A percentile compares a stretch with the other conserved stretches of the same genome.
These are phyloP conservation scores for Pseudopyricularia javanii DNA, from an alignment of 2,329 filamentous ascomycete species.

Conservation along the genomic window DNA sequence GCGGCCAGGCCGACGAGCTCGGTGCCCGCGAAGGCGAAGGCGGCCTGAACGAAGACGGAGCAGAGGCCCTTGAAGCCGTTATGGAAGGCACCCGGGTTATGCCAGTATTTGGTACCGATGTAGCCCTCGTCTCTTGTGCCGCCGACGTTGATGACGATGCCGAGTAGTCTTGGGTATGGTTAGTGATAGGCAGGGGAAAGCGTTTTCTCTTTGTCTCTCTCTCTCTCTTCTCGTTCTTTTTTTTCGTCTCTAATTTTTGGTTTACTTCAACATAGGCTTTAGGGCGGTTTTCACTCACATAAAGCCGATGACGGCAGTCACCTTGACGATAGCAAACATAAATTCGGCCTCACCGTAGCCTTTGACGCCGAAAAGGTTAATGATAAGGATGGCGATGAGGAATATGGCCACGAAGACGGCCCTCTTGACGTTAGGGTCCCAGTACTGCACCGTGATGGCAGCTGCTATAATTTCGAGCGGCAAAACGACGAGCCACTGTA, in stretches of 20 bases:
- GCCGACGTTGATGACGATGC: conserved; percentile 74
- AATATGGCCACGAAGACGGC: conserved; percentile 78
- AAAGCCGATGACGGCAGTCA: conserved; percentile 76
- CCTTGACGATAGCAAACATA: conserved; percentile 74
- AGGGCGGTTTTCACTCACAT: too few relatives aligned
- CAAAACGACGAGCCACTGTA: conserved; percentile 77
- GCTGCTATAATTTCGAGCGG: conserved; percentile 82
- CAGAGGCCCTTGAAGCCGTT: conserved; percentile 77
- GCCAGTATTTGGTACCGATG: conserved; percentile 70
- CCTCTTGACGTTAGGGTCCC: conserved; percentile 52
- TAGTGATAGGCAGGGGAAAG: neutral
- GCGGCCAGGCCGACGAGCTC: conserved; percentile 67
- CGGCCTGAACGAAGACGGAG: conserved; percentile 63
- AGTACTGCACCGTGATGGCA: conserved; percentile 72
- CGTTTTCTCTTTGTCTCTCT: neutral
- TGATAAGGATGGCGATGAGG: conserved; percentile 58
- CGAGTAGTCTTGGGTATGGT: conserved; percentile 50
- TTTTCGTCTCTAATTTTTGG: neutral
- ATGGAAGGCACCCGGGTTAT: conserved; percentile 69
- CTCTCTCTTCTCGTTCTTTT: neutral
- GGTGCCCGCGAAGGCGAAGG: conserved; percentile 65
- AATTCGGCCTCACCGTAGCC: conserved; percentile 88
- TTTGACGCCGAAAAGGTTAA: conserved; percentile 82
- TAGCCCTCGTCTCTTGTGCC: conserved; percentile 64
- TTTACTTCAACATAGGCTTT: neutral